Conservation (phyloP, 805 yeast species). For the Kuraishia ogatae region DNA sequence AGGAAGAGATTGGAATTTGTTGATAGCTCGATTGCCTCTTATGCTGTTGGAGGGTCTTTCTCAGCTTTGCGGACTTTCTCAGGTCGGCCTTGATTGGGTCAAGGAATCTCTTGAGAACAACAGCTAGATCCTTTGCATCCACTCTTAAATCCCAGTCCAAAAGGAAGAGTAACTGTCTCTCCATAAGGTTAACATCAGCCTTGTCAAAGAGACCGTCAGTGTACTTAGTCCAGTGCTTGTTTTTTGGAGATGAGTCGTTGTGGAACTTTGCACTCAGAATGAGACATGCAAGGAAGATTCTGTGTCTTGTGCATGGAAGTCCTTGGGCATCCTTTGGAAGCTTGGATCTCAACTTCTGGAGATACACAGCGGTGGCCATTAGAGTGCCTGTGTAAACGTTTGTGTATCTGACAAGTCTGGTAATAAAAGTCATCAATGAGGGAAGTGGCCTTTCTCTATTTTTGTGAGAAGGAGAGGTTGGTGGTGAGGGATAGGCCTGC, state of each 20-base stretch:
- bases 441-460: conserved; percentile 40
- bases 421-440: conserved; percentile 66
- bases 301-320: conserved; percentile 70
- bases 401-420: conserved; percentile 62
- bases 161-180: conserved; percentile 60
- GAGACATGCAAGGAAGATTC: conserved; percentile 67
- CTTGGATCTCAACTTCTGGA: conserved; percentile 49
- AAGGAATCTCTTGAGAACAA: conserved; percentile 34
- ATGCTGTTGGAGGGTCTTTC: conserved; percentile 13
- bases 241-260: conserved; percentile 73
- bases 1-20: background rate
- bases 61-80: conserved; percentile 20
- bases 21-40: background rate
- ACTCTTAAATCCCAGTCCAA: conserved; percentile 63
- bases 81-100: conserved; percentile 38
- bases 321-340: conserved; percentile 70
- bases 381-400: conserved; percentile 77
- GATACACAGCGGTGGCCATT: conserved; percentile 62
- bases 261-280: conserved; percentile 66
- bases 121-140: conserved; percentile 32
- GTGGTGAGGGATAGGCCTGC: conserved; percentile 23
- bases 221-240: conserved; percentile 71
- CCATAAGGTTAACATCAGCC: conserved; percentile 74
- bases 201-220: conserved; percentile 64
- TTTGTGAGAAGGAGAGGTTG: conserved; percentile 20